Conservation (phyloP, 495 filamentous ascomycete genomes). For the Penicillium cinerascens region DNA sequence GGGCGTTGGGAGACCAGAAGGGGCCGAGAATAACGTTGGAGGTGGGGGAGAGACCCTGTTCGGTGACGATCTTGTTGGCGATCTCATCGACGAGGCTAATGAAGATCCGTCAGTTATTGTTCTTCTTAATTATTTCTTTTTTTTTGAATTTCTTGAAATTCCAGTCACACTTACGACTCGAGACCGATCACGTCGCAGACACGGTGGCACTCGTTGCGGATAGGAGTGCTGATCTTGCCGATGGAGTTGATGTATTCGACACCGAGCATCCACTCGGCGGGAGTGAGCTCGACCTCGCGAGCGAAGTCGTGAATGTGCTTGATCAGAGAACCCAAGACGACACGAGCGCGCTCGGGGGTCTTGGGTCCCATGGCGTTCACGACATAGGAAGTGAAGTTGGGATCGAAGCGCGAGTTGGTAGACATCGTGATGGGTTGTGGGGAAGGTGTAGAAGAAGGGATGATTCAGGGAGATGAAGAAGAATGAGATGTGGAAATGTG, state of each 20-base stretch:
- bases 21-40: conserved; percentile 81
- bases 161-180: conserved; percentile 51
- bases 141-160: not conserved
- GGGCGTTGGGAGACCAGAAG: conserved; percentile 83
- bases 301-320: conserved; percentile 80
- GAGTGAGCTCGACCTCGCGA: conserved; percentile 74
- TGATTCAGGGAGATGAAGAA: not conserved
- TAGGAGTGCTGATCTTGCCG: conserved; percentile 53
- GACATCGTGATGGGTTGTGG: conserved; percentile 27
- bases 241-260: conserved; percentile 59
- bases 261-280: conserved; percentile 76
- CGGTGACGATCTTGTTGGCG: conserved; percentile 73
- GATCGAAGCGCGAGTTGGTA: conserved; percentile 54
- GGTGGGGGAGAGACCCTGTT: conserved; percentile 66
- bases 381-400: conserved; percentile 71
- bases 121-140: too few relatives aligned
- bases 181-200: conserved; percentile 77
- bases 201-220: conserved; percentile 73
- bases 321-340: conserved; percentile 63
- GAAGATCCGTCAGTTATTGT: not conserved
- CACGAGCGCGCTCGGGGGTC: conserved; percentile 61
- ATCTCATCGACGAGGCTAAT: conserved; percentile 70
- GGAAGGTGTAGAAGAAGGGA: not conserved
- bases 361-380: conserved; percentile 74
- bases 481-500: not conserved